Conservation (phyloP, 805 yeast genomes). For the Maudiozyma serrabonitensis region DNA sequence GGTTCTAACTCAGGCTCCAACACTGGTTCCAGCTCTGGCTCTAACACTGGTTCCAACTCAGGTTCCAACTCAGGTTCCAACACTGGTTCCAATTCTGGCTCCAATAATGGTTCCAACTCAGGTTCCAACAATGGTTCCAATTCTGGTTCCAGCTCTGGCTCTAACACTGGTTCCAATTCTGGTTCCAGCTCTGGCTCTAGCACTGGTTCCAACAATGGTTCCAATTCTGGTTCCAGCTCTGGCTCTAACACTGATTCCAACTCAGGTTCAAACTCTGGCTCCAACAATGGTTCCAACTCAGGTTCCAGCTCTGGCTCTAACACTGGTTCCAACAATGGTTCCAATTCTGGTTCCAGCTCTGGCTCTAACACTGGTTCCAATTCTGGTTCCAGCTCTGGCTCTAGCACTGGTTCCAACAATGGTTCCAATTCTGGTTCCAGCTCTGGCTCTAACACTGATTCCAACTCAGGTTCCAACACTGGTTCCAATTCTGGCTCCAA, state of each 20-base stretch:
- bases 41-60: not conserved
- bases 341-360: not conserved
- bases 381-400: not conserved
- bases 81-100: not conserved
- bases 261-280: not conserved
- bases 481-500: not conserved
- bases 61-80: not conserved
- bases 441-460: not conserved
- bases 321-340: not conserved
- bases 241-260: not conserved
- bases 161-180: too few species aligned
- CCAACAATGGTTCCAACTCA: not conserved
- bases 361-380: not conserved
- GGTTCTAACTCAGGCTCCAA: not conserved
- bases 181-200: not conserved
- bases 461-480: not conserved
- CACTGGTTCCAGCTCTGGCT: not conserved
- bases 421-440: not conserved
- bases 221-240: not conserved
- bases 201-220: not conserved
- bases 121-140: not conserved
- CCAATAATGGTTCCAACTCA: not conserved
- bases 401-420: not conserved
- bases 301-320: not conserved
- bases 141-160: not conserved